These are phyloP conservation scores for Aphanomyces stellatus DNA, from an alignment of 352 stramenopile species.

Conservation along the genomic window DNA sequence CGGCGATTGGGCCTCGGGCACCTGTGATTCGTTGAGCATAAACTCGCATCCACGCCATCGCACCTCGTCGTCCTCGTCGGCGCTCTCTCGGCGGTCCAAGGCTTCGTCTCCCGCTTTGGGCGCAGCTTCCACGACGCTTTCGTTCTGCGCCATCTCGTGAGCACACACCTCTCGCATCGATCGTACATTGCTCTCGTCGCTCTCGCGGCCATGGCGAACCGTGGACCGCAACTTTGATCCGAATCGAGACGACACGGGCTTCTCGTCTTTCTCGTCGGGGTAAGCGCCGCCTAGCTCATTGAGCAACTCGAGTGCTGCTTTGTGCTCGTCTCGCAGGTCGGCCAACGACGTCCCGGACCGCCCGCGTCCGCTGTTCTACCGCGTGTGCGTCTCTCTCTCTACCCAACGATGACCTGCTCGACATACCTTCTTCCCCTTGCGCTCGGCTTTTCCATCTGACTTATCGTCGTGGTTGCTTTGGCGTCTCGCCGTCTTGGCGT, in stretches of 20 bases:
- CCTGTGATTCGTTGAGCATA: no score
- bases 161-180: no score
- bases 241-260: neutral
- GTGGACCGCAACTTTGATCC: slow-evolving; percentile 9
- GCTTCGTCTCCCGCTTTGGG: neutral
- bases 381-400: no score
- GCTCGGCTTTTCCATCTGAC: neutral
- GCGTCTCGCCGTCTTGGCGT: slow-evolving; percentile 1
- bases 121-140: neutral
- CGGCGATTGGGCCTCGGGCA: slow-evolving; percentile 18
- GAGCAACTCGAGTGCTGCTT: slow-evolving; percentile 56
- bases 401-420: neutral
- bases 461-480: neutral
- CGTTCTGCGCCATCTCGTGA: neutral
- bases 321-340: slow-evolving; percentile 67
- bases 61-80: no score
- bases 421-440: slow-evolving; percentile 8
- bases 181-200: neutral
- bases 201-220: neutral
- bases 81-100: neutral
- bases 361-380: neutral
- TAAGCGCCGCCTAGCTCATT: slow-evolving; percentile 47
- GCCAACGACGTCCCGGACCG: slow-evolving; percentile 45
- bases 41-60: no score
- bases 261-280: slow-evolving; percentile 34